These are phyloP conservation scores for Phaeophleospora eucalypticola DNA, from an alignment of 2,329 filamentous ascomycete genomes.

Conservation along the genomic window DNA sequence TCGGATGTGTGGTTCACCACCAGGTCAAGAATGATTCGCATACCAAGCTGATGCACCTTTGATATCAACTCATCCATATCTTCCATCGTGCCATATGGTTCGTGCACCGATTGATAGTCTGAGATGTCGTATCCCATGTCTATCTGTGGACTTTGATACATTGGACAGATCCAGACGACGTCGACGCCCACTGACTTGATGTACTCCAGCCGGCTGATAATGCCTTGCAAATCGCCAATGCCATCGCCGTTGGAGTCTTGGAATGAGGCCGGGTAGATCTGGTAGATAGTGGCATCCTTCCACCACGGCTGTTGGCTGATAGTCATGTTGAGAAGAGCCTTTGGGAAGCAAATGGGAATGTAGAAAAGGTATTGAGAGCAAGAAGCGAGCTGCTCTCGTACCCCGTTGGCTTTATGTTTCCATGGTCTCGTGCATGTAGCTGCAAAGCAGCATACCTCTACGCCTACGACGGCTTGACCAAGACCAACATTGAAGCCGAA, in stretches of 20 bases:
- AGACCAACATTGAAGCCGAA: neutral
- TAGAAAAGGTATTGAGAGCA: too few relatives aligned
- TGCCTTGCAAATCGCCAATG: constrained; percentile 61
- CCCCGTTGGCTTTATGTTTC: neutral
- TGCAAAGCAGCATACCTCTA: constrained; percentile 1
- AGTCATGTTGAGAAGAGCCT: constrained; percentile 5
- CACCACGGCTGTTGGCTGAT: constrained; percentile 29
- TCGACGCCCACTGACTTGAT: constrained; percentile 58
- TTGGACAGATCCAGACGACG: constrained; percentile 39
- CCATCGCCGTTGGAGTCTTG: constrained; percentile 52
- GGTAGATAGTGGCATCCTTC: constrained; percentile 39
- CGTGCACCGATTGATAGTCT: constrained; percentile 45
- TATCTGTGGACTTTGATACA: constrained; percentile 49
- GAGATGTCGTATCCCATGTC: constrained; percentile 53
- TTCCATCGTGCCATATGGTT: constrained; percentile 43
- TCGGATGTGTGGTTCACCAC: constrained; percentile 30
- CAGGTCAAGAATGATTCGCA: constrained; percentile 49
- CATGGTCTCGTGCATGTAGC: neutral
- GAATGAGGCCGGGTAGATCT: constrained; percentile 58
- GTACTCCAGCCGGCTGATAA: constrained; percentile 58
- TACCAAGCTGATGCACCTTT: constrained; percentile 40
- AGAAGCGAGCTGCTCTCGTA: too few relatives aligned
- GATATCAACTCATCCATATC: constrained; percentile 45
- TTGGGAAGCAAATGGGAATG: neutral
- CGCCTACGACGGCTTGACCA: neutral